Conservation (phyloP, 192 early-diverging fungal species). For the Coemansia sp. region DNA sequence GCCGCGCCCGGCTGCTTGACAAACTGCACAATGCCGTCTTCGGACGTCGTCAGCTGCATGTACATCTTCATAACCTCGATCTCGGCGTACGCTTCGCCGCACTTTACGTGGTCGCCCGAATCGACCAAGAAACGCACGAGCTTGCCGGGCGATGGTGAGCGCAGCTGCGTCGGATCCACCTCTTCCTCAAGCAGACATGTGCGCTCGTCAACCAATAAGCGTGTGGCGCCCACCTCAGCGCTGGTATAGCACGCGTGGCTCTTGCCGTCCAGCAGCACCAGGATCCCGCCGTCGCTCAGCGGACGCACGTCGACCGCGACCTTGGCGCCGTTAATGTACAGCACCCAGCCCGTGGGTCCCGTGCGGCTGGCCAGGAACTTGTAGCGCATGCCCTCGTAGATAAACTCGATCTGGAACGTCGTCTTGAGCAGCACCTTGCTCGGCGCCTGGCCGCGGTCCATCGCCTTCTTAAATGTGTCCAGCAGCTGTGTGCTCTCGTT, state of each 20-base stretch:
- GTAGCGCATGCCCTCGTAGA: conserved; percentile 90
- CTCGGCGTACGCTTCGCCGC: conserved; percentile 93
- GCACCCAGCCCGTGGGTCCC: conserved; percentile 74
- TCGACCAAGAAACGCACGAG: conserved; percentile 92
- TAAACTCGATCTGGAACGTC: conserved; percentile 82
- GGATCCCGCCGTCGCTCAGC: conserved; percentile 87
- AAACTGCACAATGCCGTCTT: conserved; percentile 88
- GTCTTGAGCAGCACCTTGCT: conserved; percentile 71
- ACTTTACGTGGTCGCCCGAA: conserved; percentile 85
- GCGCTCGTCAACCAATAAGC: conserved; percentile 87
- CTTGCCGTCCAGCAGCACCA: conserved; percentile 88
- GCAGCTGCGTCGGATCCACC: conserved; percentile 94
- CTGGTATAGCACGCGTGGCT: conserved; percentile 90
- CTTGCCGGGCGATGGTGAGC: conserved; percentile 95
- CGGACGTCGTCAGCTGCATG: conserved; percentile 92
- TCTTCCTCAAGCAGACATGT: conserved; percentile 94
- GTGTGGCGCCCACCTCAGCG: conserved; percentile 85
- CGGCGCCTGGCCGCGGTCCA: conserved; percentile 94
- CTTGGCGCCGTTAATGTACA: conserved; percentile 80
- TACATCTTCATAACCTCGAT: conserved; percentile 99
- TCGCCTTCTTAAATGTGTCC: conserved; percentile 71
- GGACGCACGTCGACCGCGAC: conserved; percentile 81
- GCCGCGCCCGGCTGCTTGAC: conserved; percentile 84
- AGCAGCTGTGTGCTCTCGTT: conserved; percentile 59
- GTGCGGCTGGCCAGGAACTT: conserved; percentile 79